These are phyloP conservation scores for Monsonia emarginata DNA, from an alignment of 441 rosid species.

Conservation along the genomic window DNA sequence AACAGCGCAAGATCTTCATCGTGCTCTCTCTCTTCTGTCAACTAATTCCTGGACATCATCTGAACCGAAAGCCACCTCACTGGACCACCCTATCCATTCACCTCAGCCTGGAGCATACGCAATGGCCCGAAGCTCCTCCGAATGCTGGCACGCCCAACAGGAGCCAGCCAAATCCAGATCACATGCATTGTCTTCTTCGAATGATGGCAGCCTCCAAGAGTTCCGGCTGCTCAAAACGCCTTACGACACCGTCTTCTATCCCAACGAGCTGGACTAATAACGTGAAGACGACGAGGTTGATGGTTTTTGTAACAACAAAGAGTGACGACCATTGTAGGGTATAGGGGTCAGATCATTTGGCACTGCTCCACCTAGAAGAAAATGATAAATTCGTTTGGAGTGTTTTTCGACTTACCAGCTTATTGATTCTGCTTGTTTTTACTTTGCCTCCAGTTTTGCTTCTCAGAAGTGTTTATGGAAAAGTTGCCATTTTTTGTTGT, in stretches of 20 bases:
- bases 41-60: slow-evolving; percentile 45
- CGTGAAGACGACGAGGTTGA: neutral
- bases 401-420: no score
- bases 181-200: slow-evolving; percentile 19
- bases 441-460: no score
- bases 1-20: slow-evolving; percentile 48
- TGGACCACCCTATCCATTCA: slow-evolving; percentile 27
- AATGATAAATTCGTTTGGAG: neutral
- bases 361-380: no score
- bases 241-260: slow-evolving; percentile 34
- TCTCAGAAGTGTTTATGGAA: no score
- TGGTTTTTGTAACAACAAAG: no score
- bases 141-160: slow-evolving; percentile 42
- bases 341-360: no score
- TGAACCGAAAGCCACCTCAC: slow-evolving; percentile 38
- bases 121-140: slow-evolving; percentile 25
- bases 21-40: slow-evolving; percentile 99
- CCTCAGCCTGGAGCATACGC: slow-evolving; percentile 23
- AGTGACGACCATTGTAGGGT: no score
- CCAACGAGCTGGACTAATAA: slow-evolving; percentile 31
- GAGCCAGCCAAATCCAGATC: slow-evolving; percentile 26
- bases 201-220: slow-evolving; percentile 32
- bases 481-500: no score
- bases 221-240: slow-evolving; percentile 32
- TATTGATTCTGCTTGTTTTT: no score